phyloP scores from a whole-genome alignment of 2,329 filamentous ascomycete species.

The Aspergillus glaucus region DNA sequence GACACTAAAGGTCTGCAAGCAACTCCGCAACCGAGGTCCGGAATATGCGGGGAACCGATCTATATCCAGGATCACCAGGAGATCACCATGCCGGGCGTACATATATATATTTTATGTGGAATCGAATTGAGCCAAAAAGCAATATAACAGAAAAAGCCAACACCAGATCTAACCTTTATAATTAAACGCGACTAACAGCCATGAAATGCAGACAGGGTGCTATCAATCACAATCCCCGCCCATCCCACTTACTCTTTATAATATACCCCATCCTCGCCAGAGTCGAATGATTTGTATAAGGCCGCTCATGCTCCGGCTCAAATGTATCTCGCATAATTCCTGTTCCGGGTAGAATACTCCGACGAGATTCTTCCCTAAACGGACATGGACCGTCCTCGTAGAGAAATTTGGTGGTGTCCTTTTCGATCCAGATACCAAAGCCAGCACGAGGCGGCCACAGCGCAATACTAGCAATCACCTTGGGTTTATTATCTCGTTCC shows the following conservation, averaged over 20 bases:
- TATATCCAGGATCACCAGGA: not conserved
- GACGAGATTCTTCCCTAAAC: slow-evolving; percentile 2
- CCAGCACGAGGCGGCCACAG: not conserved
- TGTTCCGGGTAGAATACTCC: not conserved
- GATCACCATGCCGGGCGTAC: not conserved
- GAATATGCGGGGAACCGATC: slow-evolving; percentile 14
- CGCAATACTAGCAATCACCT: slow-evolving; percentile 6
- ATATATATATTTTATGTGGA: not conserved
- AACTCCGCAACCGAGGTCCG: slow-evolving; percentile 19
- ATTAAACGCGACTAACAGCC: too few species aligned
- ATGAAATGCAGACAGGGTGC: too few species aligned
- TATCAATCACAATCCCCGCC: too few species aligned
- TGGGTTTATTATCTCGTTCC: slow-evolving; percentile 3
- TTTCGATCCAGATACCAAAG: slow-evolving; percentile 6
- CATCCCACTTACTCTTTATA: not conserved
- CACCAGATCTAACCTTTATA: too few species aligned
- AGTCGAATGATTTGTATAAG: not conserved
- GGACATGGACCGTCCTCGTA: slow-evolving; percentile 19
- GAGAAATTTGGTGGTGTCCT: slow-evolving; percentile 14
- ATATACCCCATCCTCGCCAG: not conserved
- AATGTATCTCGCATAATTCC: not conserved
- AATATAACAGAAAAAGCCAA: not conserved
- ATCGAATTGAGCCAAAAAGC: too few species aligned
- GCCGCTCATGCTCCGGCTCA: not conserved
- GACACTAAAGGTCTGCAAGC: not conserved